Evolutionary conservation across 2,329 filamentous ascomycete genomes (phyloP).

Genomic region (Phoma sp.): DNA sequence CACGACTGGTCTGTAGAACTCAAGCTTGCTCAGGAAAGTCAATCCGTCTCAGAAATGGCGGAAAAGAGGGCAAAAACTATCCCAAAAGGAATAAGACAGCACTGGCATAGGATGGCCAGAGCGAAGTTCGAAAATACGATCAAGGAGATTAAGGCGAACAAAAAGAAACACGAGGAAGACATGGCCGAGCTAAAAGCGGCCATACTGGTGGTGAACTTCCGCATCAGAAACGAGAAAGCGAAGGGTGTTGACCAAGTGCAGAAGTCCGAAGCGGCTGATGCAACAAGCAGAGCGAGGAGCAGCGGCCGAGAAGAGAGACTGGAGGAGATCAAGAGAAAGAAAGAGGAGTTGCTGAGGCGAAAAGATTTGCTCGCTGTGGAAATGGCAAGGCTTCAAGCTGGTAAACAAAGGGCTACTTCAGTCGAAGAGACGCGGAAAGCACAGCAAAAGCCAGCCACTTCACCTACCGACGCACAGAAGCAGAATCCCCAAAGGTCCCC

Average conservation of each 20-base stretch:
- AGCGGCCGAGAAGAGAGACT: background rate
- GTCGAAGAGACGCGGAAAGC: background rate
- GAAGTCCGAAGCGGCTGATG: background rate
- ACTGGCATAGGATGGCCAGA: background rate
- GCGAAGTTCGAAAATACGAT: background rate
- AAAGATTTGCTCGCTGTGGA: background rate
- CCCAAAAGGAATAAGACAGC: background rate
- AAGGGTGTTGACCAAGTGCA: too few relatives aligned
- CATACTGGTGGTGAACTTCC: background rate
- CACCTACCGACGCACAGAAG: background rate
- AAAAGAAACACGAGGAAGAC: background rate
- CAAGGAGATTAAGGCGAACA: background rate
- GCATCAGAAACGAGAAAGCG: background rate
- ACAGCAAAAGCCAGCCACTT: background rate
- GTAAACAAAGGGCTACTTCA: background rate
- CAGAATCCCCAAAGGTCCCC: background rate
- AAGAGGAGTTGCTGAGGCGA: conserved; percentile 1
- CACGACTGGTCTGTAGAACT: background rate
- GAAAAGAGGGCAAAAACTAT: background rate
- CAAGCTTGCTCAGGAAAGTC: background rate
- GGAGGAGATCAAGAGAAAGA: background rate
- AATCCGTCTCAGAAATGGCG: background rate
- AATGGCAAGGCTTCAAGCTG: background rate
- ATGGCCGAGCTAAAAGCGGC: background rate
- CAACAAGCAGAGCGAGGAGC: background rate